Evolutionary conservation across 2,329 filamentous ascomycete genomes (phyloP).

Genomic region (Pseudogymnoascus destructans): DNA sequence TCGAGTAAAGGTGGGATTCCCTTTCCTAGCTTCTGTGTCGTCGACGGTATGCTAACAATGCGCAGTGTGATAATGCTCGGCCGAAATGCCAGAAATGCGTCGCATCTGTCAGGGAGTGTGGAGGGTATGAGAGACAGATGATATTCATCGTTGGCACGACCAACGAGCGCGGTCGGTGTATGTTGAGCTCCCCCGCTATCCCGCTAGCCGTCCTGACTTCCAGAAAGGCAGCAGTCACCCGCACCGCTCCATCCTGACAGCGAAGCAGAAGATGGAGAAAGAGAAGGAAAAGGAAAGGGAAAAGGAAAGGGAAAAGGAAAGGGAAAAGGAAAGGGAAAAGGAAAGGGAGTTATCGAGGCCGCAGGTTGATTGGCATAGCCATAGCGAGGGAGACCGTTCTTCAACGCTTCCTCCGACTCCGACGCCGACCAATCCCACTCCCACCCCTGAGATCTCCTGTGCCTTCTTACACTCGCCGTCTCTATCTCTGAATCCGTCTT

Average conservation of each 20-base stretch:
- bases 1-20: slow-evolving; percentile 40
- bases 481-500: neutral
- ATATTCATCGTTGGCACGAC: slow-evolving; percentile 50
- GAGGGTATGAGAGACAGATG: slow-evolving; percentile 48
- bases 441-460: neutral
- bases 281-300: neutral
- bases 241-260: slow-evolving; percentile 1
- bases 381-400: neutral
- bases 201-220: slow-evolving; percentile 1
- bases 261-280: neutral
- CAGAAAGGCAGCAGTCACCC: neutral
- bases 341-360: neutral
- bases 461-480: neutral
- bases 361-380: neutral
- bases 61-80: slow-evolving; percentile 47
- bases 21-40: neutral
- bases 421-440: neutral
- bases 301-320: neutral
- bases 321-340: neutral
- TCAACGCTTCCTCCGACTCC: neutral
- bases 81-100: slow-evolving; percentile 49
- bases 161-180: slow-evolving; percentile 10
- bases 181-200: neutral
- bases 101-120: slow-evolving; percentile 42
- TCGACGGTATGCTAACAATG: neutral